These are phyloP conservation scores for Cystobasidiaceae sp. DNA, from an alignment of 1,284 basidiomycete species.

Conservation along the genomic window DNA sequence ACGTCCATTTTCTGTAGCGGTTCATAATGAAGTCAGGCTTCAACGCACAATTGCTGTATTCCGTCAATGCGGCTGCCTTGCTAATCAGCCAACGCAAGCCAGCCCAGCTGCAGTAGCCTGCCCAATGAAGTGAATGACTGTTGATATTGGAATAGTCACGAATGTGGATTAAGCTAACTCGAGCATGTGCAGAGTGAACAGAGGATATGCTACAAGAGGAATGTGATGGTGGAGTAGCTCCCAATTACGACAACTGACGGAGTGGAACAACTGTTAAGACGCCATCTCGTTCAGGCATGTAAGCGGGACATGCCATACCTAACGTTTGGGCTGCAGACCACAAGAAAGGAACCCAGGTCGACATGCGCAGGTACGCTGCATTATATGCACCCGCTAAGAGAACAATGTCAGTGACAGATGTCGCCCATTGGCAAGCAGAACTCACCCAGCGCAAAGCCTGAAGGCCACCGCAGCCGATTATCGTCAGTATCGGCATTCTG, in stretches of 20 bases:
- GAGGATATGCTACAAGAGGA: conserved; percentile 29
- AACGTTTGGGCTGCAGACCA: conserved; percentile 66
- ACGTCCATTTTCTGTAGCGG: too few relatives aligned
- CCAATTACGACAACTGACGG: conserved; percentile 25
- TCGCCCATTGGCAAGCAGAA: background rate
- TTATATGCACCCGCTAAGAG: conserved; percentile 65
- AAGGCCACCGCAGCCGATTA: background rate
- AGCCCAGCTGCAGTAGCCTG: too few relatives aligned
- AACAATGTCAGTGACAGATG: conserved; percentile 42
- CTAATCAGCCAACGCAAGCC: too few relatives aligned
- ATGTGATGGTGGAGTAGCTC: conserved; percentile 26
- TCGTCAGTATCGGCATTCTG: background rate
- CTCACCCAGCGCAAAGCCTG: conserved; percentile 27
- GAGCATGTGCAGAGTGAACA: too few relatives aligned
- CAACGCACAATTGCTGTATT: too few relatives aligned
- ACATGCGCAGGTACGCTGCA: conserved; percentile 66
- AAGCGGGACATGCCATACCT: conserved; percentile 28
- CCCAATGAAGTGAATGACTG: too few relatives aligned
- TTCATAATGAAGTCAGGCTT: too few relatives aligned
- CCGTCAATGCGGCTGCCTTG: too few relatives aligned
- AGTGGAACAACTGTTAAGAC: background rate
- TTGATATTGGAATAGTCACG: too few relatives aligned
- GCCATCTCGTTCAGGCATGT: background rate
- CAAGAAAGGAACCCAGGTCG: conserved; percentile 80
- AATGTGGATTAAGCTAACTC: too few relatives aligned